Percentiles rank a stretch among this genome's conserved stretches.
Conservation (phyloP, 2,329 filamentous ascomycete species). For the Fusarium sp. region DNA sequence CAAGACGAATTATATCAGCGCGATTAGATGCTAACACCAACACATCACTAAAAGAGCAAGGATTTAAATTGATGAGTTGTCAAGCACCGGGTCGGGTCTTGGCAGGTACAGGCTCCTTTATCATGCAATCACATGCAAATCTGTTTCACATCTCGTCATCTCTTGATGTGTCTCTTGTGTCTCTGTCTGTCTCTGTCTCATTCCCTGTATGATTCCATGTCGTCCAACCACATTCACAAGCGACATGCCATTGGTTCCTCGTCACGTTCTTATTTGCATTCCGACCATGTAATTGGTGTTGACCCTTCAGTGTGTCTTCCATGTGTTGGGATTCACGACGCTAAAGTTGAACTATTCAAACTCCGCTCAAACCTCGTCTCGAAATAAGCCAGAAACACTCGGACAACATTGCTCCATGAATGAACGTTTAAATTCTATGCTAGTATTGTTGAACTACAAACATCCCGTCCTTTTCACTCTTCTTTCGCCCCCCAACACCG, state of each 20-base stretch:
- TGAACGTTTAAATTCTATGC: neutral
- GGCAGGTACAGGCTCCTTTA: conserved; percentile 16
- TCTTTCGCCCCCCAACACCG: neutral
- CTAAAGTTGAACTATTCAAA: neutral
- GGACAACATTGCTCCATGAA: neutral
- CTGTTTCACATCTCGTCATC: conserved; percentile 35
- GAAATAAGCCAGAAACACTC: neutral
- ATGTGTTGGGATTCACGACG: neutral
- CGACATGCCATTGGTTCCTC: conserved; percentile 34
- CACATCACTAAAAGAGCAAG: neutral
- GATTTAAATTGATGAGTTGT: neutral
- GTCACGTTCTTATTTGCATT: conserved; percentile 36
- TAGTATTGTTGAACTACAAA: neutral
- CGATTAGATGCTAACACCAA: neutral
- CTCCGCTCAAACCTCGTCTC: conserved; percentile 7
- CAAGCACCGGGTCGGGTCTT: neutral
- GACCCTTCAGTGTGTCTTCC: neutral
- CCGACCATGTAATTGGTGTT: conserved; percentile 32
- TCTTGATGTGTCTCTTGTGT: neutral
- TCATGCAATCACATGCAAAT: conserved; percentile 39
- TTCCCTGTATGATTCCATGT: conserved; percentile 11
- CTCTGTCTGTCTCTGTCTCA: too few relatives aligned
- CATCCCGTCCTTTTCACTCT: neutral
- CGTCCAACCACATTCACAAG: conserved; percentile 13
- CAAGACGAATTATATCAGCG: neutral